Conservation (phyloP, 2,329 filamentous ascomycete species). For the Scedosporium minutisporum region DNA sequence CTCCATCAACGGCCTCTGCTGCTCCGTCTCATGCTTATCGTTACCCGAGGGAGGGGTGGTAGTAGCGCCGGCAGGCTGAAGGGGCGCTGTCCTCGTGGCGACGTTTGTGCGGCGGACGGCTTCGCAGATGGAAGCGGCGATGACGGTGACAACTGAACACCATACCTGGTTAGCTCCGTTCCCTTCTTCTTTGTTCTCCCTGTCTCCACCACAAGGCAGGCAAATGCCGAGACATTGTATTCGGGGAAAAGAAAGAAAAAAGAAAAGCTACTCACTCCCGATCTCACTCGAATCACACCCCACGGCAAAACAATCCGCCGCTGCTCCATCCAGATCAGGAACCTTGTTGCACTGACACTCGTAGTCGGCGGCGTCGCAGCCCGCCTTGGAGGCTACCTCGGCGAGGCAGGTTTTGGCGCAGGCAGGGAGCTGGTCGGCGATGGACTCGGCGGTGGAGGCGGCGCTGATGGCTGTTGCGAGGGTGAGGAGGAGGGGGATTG, state of each 20-base stretch:
- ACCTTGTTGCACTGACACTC: slow-evolving; percentile 28
- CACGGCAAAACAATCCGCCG: slow-evolving; percentile 25
- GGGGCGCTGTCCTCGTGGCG: neutral
- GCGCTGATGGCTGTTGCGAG: neutral
- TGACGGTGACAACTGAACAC: neutral
- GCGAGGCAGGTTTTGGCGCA: slow-evolving; percentile 29
- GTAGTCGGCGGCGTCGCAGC: slow-evolving; percentile 24
- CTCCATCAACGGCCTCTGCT: slow-evolving; percentile 77
- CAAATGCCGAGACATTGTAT: neutral
- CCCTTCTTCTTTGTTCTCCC: neutral
- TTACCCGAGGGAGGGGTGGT: slow-evolving; percentile 1
- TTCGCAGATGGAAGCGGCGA: slow-evolving; percentile 1
- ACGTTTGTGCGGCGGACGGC: neutral
- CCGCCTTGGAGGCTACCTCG: slow-evolving; percentile 18
- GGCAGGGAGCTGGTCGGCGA: slow-evolving; percentile 19
- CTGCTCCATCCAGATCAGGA: slow-evolving; percentile 21
- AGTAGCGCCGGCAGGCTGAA: neutral
- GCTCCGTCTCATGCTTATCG: slow-evolving; percentile 54
- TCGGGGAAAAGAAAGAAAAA: neutral
- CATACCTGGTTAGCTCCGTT: neutral
- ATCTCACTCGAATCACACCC: slow-evolving; percentile 4
- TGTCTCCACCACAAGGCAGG: neutral
- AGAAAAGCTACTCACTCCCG: neutral
- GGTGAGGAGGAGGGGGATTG: neutral
- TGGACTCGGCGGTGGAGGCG: neutral